phyloP scores from a whole-genome alignment of 2,329 filamentous ascomycete genomes.

The Penicillium sp. region DNA sequence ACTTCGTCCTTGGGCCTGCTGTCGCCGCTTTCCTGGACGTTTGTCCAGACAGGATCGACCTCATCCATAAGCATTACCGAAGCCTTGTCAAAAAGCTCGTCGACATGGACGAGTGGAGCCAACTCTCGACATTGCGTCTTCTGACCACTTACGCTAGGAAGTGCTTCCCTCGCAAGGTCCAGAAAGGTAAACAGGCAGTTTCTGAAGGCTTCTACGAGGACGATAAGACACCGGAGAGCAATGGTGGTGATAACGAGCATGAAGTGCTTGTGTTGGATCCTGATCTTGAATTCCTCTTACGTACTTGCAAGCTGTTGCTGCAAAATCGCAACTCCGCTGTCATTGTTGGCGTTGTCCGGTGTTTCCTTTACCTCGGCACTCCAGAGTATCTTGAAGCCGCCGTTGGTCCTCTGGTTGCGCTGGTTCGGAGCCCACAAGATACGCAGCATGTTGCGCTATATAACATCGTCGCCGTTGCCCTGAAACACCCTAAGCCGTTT shows the following conservation, averaged over 20 bases:
- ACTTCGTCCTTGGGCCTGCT: constrained; percentile 90
- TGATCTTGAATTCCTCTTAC: constrained; percentile 73
- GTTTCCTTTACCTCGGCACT: constrained; percentile 76
- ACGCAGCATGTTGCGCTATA: constrained; percentile 83
- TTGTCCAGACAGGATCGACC: constrained; percentile 75
- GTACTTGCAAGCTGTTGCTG: constrained; percentile 70
- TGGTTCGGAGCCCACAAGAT: constrained; percentile 74
- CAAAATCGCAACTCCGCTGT: constrained; percentile 91
- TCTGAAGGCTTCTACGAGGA: constrained; percentile 77
- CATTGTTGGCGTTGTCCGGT: constrained; percentile 74
- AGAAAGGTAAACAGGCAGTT: constrained; percentile 48
- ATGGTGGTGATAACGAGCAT: constrained; percentile 43
- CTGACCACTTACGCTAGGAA: constrained; percentile 76
- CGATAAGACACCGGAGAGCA: constrained; percentile 39
- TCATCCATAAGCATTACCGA: constrained; percentile 85
- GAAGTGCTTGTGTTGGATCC: constrained; percentile 60
- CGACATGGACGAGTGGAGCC: constrained; percentile 99
- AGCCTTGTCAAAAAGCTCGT: constrained; percentile 78
- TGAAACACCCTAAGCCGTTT: constrained; percentile 66
- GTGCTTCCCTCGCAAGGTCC: constrained; percentile 68
- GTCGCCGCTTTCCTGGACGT: constrained; percentile 82
- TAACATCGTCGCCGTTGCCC: constrained; percentile 88
- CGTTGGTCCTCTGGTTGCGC: constrained; percentile 74
- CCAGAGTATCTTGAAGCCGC: constrained; percentile 63
- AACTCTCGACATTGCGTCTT: constrained; percentile 70